Evolutionary conservation across 768 basidiomycete genomes (phyloP), one percentile per base, ranked within the genome.

Genomic region (Rhodotorula babjevae): DNA sequence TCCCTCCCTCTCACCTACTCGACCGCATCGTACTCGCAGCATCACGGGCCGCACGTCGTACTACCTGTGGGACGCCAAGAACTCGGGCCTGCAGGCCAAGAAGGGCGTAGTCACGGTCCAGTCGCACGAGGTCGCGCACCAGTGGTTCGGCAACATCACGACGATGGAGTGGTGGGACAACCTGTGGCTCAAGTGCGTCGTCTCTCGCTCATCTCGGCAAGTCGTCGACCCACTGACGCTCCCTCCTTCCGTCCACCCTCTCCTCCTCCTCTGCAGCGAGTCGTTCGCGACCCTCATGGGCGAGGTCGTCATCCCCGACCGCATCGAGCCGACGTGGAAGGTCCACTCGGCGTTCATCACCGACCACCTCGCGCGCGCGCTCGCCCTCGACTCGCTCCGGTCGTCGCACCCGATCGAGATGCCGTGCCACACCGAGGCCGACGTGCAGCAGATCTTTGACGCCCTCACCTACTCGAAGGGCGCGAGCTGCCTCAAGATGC

Each of bases 331-430:
- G 11, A 66, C 76, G 23, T 95, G 92, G 92, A 89, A 88, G 76
- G 87, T 90, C 58, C 73, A 74, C 61, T 75, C 75, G 42, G 85
- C 85, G 64, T 97, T 97, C 82, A 88, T 96, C 73, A 87, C 87
- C n/a, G 82, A 83, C 25, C 87, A 92, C 79, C 83, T 94, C 55
- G 86, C 87, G 67, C 82, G 84, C n/a, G 94, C 94, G 23, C 85
- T 97, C 40, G 81, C 83, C 47, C 85, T 95, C 60, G 95, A 98
- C 78, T 86, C 92, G 4, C 91, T 92, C 78, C 82, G 87, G 16
- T 92, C 91, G 31, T 92, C 91, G 19, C 94, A 98, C 80, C 90
- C 95, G 2, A 90, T 98, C 77, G 92, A 97, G 80, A 91, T 95
- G 40, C 88, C 89, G 23, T 92, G 90, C 79, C 90, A 89, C 0